Conservation (phyloP, 2,329 filamentous ascomycete genomes). For the Cercospora beticola region DNA sequence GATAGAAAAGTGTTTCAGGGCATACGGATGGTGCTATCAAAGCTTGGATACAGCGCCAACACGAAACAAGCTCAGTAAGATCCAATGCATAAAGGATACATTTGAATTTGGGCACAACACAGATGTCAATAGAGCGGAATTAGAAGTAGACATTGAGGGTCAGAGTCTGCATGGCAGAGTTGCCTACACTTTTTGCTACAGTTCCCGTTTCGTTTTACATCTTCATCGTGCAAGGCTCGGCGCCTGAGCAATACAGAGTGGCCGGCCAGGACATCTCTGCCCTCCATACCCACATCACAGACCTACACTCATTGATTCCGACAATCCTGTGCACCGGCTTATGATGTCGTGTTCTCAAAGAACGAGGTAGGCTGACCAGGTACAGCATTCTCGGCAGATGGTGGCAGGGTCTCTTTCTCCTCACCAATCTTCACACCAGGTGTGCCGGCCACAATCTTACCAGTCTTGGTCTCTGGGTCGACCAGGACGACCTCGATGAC, state of each 20-base stretch:
- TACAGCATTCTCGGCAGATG: conserved; percentile 69
- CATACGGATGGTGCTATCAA: neutral
- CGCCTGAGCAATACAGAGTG: neutral
- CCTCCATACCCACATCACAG: neutral
- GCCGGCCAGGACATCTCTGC: neutral
- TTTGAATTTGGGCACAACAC: neutral
- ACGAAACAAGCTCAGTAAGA: neutral
- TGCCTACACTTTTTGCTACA: neutral
- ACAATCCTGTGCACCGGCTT: neutral
- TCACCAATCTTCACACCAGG: conserved; percentile 55
- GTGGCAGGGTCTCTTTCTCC: conserved; percentile 58
- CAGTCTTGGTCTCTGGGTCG: conserved; percentile 67
- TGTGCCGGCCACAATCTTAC: conserved; percentile 55
- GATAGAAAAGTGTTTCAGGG: neutral
- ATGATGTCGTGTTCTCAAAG: conserved; percentile 67
- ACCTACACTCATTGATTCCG: neutral
- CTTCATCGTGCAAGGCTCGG: neutral
- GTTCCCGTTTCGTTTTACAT: neutral
- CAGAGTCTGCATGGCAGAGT: neutral
- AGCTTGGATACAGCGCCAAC: neutral
- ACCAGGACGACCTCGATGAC: conserved; percentile 71
- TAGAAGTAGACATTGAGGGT: neutral
- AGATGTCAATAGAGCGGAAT: neutral
- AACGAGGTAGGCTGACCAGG: conserved; percentile 79
- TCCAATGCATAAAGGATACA: neutral